These are phyloP conservation scores for Coriolopsis trogii DNA, from an alignment of 1,284 basidiomycete species.

Conservation along the genomic window DNA sequence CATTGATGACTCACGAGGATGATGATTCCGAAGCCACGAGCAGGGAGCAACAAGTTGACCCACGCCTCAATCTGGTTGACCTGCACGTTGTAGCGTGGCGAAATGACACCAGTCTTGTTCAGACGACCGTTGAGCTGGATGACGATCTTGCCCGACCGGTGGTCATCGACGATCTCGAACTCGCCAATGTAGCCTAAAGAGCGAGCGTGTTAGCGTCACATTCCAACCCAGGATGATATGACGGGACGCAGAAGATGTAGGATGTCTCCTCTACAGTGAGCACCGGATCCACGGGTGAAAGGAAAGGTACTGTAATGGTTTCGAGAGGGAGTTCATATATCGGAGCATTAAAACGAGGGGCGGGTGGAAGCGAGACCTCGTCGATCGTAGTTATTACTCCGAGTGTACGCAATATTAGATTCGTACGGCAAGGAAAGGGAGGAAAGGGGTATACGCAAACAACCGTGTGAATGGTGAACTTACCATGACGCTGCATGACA, in stretches of 20 bases:
- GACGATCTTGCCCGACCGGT: slow-evolving; percentile 98
- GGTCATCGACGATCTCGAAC: slow-evolving; percentile 99
- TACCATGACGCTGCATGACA: slow-evolving; percentile 98
- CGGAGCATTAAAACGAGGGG: slow-evolving; percentile 75
- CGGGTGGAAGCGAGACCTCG: slow-evolving; percentile 56
- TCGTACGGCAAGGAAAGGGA: slow-evolving; percentile 10
- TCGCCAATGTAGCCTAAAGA: slow-evolving; percentile 94
- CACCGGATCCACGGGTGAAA: slow-evolving; percentile 42
- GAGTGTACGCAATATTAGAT: slow-evolving; percentile 31
- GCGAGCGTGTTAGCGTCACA: slow-evolving; percentile 19
- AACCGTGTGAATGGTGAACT: slow-evolving; percentile 38
- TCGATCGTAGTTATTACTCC: slow-evolving; percentile 78
- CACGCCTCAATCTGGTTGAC: slow-evolving; percentile 91
- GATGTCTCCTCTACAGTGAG: slow-evolving; percentile 65
- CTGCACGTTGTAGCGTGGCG: slow-evolving; percentile 97
- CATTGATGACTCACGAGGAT: slow-evolving; percentile 63
- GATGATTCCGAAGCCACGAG: slow-evolving; percentile 96
- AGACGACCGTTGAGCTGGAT: slow-evolving; percentile 98
- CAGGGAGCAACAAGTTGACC: slow-evolving; percentile 93
- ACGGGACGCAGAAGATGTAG: slow-evolving; percentile 26
- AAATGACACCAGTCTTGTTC: slow-evolving; percentile 99
- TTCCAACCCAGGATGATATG: slow-evolving; percentile 2
- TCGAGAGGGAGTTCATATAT: slow-evolving; percentile 55
- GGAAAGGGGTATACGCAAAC: slow-evolving; percentile 8
- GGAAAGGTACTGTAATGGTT: slow-evolving; percentile 52